phyloP scores from a whole-genome alignment of 2,329 filamentous ascomycete species.

The Penicillium sp. region DNA sequence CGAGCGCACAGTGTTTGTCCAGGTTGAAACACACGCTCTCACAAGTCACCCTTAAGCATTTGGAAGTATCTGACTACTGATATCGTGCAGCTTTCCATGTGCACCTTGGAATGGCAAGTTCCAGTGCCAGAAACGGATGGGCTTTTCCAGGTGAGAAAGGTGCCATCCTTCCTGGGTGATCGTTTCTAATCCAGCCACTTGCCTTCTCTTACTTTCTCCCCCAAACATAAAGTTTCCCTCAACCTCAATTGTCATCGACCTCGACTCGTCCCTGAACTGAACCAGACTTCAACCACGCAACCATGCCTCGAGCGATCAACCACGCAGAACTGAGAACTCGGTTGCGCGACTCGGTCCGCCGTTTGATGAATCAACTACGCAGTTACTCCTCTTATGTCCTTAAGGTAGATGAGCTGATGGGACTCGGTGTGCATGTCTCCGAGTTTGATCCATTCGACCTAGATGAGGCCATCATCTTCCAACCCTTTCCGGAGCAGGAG shows the following conservation, averaged over 20 bases:
- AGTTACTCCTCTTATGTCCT: neutral
- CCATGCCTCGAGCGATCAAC: neutral
- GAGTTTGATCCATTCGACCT: slow-evolving; percentile 1
- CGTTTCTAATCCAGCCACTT: neutral
- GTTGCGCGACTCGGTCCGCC: neutral
- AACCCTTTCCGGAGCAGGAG: neutral
- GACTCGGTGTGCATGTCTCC: neutral
- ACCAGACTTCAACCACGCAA: neutral
- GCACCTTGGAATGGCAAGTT: neutral
- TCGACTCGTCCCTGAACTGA: too few species aligned
- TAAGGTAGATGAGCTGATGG: neutral
- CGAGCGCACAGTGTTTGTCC: too few species aligned
- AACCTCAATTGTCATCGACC: neutral
- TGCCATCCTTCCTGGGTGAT: neutral
- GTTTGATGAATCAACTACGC: neutral
- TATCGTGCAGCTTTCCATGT: neutral
- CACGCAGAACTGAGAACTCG: neutral
- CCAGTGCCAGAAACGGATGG: neutral
- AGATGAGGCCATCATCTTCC: slow-evolving; percentile 2
- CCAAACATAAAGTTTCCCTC: neutral
- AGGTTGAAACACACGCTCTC: neutral
- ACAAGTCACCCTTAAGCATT: neutral
- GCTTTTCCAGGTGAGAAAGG: neutral
- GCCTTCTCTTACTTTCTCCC: neutral
- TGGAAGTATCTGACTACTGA: neutral